Percentiles rank a stretch among this genome's conserved stretches.
Conservation (phyloP, 805 yeast species). For the Soucietia sequanensis region DNA sequence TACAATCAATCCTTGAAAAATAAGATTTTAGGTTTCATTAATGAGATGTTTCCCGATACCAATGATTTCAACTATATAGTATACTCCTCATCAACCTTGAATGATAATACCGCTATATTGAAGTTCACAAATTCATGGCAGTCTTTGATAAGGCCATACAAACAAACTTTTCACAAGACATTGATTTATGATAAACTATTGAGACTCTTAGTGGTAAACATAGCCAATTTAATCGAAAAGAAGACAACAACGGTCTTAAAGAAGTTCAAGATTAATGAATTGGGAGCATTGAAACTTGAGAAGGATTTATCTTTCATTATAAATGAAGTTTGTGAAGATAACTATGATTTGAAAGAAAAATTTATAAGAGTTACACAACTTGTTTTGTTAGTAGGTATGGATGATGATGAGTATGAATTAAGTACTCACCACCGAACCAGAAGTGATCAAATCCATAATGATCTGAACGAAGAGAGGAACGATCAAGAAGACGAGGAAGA, state of each 20-base stretch:
- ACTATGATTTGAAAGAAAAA: constrained; percentile 72
- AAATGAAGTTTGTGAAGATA: constrained; percentile 66
- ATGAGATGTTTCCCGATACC: constrained; percentile 41
- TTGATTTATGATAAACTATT: constrained; percentile 52
- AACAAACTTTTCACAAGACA: constrained; percentile 49
- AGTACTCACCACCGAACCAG: constrained; percentile 21
- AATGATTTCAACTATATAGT: constrained; percentile 30
- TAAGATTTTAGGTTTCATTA: constrained; percentile 41
- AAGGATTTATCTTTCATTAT: constrained; percentile 76
- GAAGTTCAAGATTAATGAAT: constrained; percentile 61
- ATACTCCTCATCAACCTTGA: constrained; percentile 23
- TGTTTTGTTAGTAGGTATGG: constrained; percentile 77
- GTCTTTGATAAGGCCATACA: constrained; percentile 61
- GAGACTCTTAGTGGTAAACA: constrained; percentile 47
- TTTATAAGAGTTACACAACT: constrained; percentile 83
- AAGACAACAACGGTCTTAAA: constrained; percentile 65
- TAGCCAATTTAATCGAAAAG: constrained; percentile 61
- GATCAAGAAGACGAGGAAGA: constrained; percentile 31
- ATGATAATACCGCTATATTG: constrained; percentile 33
- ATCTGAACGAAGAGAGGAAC: constrained; percentile 30
- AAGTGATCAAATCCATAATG: constrained; percentile 6
- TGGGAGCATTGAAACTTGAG: constrained; percentile 82
- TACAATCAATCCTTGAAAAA: constrained; percentile 49
- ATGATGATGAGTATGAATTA: constrained; percentile 54
- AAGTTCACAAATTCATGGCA: constrained; percentile 68